Evolutionary conservation across 2,329 filamentous ascomycete genomes (phyloP), one percentile per base, ranked within the genome.

Genomic region (Sporothrix curviconia): DNA sequence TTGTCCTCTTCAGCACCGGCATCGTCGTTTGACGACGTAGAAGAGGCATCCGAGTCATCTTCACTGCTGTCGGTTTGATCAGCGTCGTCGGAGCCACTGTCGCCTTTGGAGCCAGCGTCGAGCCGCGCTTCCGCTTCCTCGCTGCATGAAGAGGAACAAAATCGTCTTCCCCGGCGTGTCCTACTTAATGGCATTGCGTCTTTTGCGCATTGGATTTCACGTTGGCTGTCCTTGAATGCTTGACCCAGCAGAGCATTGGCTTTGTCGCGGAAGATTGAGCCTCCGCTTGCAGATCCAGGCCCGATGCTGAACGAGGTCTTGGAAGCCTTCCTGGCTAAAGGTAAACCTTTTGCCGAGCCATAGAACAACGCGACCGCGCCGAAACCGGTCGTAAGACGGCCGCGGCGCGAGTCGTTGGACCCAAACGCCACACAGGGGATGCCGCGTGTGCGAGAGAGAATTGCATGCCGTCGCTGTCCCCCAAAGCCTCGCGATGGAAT

Each of bases 401-500:
- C 73, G 55, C 79, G 81, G 62, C 87, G 88, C 36, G 82, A 82
- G 67, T 96, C 84, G 39, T 88, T 78, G 28, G 82, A 80, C 2
- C 89, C 89, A 68, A 92, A 96, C 25, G 79, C 44, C 87, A 70
- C 62, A 94, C 49, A 90, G 79, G 4, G 79, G 75, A 65, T 97
- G 0, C 92, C 92, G 66, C 83, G 84, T 42, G 76, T 82, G 70
- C 92, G 53, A 89, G 66, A 44, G 82, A 65, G 68, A 82, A 92
- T 3, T 78, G 67, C 39, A 64, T 57, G 34, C 63, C 56, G 19
- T 59, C 54, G 17, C 28, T 53, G 22, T 58, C 56, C 22, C 9
- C 17, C 4, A 17, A 15, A 17, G 57, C 30, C 22, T 57, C 53
- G 22, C 56, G 32, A 25, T 39, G n/a, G 30, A n/a, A 49, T 15